phyloP scores from a whole-genome alignment of 106 monocot species.

The Dendrobium nobile region DNA sequence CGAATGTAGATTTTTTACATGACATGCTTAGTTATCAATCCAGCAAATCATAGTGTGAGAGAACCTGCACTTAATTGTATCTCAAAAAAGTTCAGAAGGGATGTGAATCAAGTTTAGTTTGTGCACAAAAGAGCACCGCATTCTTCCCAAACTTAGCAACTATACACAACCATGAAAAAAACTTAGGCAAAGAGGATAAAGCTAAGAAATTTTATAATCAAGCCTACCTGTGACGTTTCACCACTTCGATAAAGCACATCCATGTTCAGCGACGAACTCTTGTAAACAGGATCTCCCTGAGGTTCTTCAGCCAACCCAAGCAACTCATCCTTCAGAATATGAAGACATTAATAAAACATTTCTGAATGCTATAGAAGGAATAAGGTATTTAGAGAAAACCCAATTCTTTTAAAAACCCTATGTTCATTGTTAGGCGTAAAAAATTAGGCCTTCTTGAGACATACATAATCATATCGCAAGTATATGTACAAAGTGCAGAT shows the following conservation, averaged over 20 bases:
- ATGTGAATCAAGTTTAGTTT: not conserved
- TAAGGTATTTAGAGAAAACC: not conserved
- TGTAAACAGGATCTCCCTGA: slow-evolving; percentile 51
- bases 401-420: not conserved
- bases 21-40: not conserved
- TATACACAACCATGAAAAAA: not conserved
- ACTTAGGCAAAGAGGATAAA: not conserved
- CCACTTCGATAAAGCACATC: slow-evolving; percentile 79
- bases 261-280: slow-evolving; percentile 52
- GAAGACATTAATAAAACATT: slow-evolving; percentile 13
- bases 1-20: not conserved
- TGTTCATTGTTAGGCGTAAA: not conserved
- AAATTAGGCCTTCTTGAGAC: not conserved
- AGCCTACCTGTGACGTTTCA: slow-evolving; percentile 70
- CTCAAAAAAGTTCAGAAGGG: not conserved
- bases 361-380: not conserved
- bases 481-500: not conserved
- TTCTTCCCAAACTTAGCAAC: not conserved
- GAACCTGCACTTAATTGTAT: not conserved
- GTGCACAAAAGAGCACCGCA: not conserved
- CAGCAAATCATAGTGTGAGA: not conserved
- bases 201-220: not conserved
- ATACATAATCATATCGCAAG: not conserved
- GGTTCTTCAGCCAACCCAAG: slow-evolving; percentile 68
- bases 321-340: slow-evolving; percentile 76